Conservation (phyloP, 1,284 basidiomycete genomes). For the Ganoderma lingzhi region DNA sequence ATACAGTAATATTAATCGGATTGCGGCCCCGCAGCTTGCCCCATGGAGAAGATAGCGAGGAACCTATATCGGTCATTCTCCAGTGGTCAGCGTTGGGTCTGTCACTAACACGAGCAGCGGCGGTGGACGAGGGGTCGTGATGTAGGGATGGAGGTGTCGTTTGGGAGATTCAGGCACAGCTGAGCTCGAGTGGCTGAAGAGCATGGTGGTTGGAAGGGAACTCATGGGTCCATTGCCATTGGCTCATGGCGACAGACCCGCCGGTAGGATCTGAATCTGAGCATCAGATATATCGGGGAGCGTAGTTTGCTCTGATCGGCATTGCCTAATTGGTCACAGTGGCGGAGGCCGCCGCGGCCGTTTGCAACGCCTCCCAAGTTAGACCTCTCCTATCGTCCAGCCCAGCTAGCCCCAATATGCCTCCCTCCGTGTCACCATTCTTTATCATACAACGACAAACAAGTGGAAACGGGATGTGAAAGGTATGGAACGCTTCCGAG, state of each 20-base stretch:
- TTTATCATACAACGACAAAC: neutral
- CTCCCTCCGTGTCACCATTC: neutral
- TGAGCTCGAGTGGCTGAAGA: neutral
- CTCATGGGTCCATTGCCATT: neutral
- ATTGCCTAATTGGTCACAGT: neutral
- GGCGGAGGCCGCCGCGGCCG: neutral
- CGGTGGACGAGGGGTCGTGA: too few relatives aligned
- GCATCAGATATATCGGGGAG: slow-evolving; percentile 7
- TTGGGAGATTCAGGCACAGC: neutral
- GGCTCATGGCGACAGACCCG: neutral
- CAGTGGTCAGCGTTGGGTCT: neutral
- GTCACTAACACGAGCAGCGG: too few relatives aligned
- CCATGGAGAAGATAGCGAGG: slow-evolving; percentile 5
- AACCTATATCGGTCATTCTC: neutral
- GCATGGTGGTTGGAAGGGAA: slow-evolving; percentile 5
- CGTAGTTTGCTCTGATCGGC: neutral
- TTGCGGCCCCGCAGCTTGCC: neutral
- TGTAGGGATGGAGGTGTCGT: slow-evolving; percentile 3
- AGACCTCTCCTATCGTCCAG: neutral
- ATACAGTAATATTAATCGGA: slow-evolving; percentile 12
- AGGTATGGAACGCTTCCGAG: neutral
- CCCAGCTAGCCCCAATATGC: neutral
- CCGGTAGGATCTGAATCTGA: slow-evolving; percentile 10
- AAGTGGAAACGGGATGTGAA: neutral
- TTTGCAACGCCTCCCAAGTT: neutral